phyloP scores from a whole-genome alignment of 148 eudicot genomes.

The Vaccinium vitisidaea region DNA sequence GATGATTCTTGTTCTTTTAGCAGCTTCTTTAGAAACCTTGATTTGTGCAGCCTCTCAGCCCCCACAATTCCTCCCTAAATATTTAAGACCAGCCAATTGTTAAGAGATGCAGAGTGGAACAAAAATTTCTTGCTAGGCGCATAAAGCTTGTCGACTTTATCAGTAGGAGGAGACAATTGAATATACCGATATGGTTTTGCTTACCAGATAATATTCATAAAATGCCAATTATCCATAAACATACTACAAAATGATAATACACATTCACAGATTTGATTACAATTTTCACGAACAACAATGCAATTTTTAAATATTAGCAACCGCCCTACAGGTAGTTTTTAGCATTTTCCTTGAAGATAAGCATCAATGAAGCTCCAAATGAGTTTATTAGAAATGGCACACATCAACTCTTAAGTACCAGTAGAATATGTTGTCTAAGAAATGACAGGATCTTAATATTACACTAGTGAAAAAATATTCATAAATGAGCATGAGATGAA shows the following conservation, averaged over 20 bases:
- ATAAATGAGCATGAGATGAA: background rate
- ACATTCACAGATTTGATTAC: background rate
- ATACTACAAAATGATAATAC: background rate
- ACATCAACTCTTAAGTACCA: background rate
- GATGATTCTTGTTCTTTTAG: conserved; percentile 74
- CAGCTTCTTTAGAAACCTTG: conserved; percentile 74
- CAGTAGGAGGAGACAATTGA: background rate
- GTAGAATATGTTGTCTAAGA: background rate
- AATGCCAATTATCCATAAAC: background rate
- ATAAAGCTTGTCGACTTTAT: background rate
- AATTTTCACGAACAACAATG: background rate
- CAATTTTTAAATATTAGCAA: background rate
- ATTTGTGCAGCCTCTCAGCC: conserved; percentile 57
- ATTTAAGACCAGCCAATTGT: conserved; percentile 10
- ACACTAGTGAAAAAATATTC: background rate
- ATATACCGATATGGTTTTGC: background rate
- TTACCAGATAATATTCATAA: background rate
- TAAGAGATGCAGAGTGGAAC: background rate
- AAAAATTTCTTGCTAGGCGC: background rate
- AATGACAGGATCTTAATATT: background rate
- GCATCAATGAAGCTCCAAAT: background rate
- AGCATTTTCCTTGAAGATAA: background rate
- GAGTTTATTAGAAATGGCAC: background rate
- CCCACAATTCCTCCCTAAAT: conserved; percentile 63
- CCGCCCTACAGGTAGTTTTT: background rate